phyloP scores from a whole-genome alignment of 805 yeast species.

The Millerozyma acaciae region DNA sequence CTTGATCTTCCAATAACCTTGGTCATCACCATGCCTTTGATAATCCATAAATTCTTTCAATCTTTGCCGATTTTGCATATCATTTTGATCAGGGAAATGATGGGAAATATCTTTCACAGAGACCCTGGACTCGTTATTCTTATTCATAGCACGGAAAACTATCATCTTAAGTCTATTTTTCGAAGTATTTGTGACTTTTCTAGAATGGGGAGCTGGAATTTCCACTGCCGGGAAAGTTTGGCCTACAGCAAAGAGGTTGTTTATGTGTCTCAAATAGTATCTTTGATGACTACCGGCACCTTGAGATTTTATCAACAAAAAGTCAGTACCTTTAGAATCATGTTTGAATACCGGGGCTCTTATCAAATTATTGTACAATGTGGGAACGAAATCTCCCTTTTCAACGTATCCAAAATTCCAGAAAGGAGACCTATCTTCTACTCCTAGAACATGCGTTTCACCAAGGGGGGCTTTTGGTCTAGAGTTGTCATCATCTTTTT shows the following conservation, averaged over 20 bases:
- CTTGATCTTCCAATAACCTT: conserved; percentile 91
- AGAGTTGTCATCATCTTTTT: conserved; percentile 70
- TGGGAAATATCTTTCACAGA: conserved; percentile 82
- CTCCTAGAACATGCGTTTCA: conserved; percentile 94
- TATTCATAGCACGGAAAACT: conserved; percentile 81
- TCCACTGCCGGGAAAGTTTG: conserved; percentile 91
- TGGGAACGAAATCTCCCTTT: conserved; percentile 89
- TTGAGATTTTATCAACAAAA: conserved; percentile 71
- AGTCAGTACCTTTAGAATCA: conserved; percentile 74
- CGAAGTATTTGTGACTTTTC: conserved; percentile 90
- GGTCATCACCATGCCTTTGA: conserved; percentile 90
- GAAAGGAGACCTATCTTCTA: conserved; percentile 93
- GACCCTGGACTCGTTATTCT: conserved; percentile 66
- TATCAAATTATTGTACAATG: conserved; percentile 84
- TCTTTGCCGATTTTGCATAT: conserved; percentile 94
- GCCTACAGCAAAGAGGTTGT: conserved; percentile 81
- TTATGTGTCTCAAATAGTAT: conserved; percentile 65
- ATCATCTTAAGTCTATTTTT: conserved; percentile 91
- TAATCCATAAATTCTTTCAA: conserved; percentile 97
- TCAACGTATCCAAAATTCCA: conserved; percentile 98
- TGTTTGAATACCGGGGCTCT: conserved; percentile 93
- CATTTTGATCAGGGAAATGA: conserved; percentile 96
- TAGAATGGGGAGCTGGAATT: conserved; percentile 95
- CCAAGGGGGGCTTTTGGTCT: conserved; percentile 89
- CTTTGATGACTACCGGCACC: conserved; percentile 74